These are phyloP conservation scores for Dendryphion nanum DNA, from an alignment of 2,329 filamentous ascomycete genomes.

Conservation along the genomic window DNA sequence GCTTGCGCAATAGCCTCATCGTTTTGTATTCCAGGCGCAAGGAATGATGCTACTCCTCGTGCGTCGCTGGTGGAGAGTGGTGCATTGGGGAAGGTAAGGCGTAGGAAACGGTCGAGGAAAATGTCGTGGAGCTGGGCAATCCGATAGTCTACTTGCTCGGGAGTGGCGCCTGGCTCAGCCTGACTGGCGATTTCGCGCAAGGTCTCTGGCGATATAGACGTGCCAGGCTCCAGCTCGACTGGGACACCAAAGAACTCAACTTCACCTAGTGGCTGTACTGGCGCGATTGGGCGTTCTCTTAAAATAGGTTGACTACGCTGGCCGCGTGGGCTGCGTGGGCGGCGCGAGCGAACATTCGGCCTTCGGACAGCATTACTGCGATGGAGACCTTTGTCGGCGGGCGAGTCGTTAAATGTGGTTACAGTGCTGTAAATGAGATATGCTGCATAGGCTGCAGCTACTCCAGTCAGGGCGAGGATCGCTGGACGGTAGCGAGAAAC, in stretches of 20 bases:
- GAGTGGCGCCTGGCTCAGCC: constrained; percentile 15
- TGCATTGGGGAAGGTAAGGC: constrained; percentile 16
- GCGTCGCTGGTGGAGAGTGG: constrained; percentile 18
- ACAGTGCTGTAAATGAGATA: constrained; percentile 57
- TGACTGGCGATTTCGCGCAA: constrained; percentile 22
- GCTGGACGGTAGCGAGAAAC: constrained; percentile 44
- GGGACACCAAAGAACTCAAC: constrained; percentile 23
- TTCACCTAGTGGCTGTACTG: constrained; percentile 20
- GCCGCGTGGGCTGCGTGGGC: constrained; percentile 11
- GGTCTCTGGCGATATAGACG: constrained; percentile 16
- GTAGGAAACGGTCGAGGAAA: constrained; percentile 30
- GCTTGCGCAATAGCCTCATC: constrained; percentile 14
- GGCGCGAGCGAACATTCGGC: constrained; percentile 37
- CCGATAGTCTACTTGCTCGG: constrained; percentile 17
- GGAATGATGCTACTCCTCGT: constrained; percentile 16
- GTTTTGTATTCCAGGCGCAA: constrained; percentile 17
- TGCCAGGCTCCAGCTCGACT: constrained; percentile 21
- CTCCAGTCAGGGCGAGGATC: constrained; percentile 56
- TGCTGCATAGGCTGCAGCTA: constrained; percentile 57
- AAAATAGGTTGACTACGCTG: no score
- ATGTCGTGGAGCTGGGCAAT: constrained; percentile 28
- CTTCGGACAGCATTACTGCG: constrained; percentile 68
- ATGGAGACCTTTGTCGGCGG: constrained; percentile 46
- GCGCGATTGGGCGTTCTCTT: no score
- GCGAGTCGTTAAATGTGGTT: constrained; percentile 19